A percentile compares a stretch with the other conserved stretches of the same genome.
These are phyloP conservation scores for Plasmodium gonderi DNA, from an alignment of 169 alveolate genomes.

Conservation along the genomic window DNA sequence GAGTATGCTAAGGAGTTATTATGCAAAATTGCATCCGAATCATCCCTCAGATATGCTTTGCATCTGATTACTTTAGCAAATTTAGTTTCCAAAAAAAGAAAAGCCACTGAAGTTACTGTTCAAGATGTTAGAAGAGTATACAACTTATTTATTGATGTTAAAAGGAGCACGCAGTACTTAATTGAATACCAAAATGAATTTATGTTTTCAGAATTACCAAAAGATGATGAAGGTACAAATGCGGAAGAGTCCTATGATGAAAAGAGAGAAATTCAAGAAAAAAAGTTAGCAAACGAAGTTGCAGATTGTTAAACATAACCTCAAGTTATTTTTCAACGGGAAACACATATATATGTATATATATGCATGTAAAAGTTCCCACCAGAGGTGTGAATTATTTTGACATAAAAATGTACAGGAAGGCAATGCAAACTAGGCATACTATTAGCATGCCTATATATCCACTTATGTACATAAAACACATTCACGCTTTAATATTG, in stretches of 20 bases:
- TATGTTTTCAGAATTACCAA: constrained; percentile 90
- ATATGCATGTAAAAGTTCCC: no score
- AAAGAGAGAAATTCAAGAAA: constrained; percentile 67
- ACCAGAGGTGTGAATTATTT: no score
- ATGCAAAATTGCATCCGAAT: constrained; percentile 95
- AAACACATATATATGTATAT: not conserved
- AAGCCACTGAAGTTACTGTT: constrained; percentile 93
- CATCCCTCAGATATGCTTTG: constrained; percentile 96
- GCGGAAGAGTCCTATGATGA: constrained; percentile 47
- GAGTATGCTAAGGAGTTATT: constrained; percentile 96
- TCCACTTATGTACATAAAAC: not conserved
- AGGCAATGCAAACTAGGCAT: not conserved
- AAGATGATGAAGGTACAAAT: constrained; percentile 46
- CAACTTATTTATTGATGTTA: constrained; percentile 96
- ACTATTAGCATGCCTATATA: not conserved
- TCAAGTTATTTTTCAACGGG: not conserved
- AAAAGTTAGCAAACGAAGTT: constrained; percentile 6
- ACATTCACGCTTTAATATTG: not conserved
- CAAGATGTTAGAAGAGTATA: constrained; percentile 96
- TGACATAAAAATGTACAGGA: no score
- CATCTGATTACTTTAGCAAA: constrained; percentile 93
- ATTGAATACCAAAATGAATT: constrained; percentile 92
- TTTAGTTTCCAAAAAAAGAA: constrained; percentile 91
- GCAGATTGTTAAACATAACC: not conserved
- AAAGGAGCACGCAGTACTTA: constrained; percentile 96